Conservation (phyloP, 2,329 filamentous ascomycete species). For the Trichoderma simmonsii region DNA sequence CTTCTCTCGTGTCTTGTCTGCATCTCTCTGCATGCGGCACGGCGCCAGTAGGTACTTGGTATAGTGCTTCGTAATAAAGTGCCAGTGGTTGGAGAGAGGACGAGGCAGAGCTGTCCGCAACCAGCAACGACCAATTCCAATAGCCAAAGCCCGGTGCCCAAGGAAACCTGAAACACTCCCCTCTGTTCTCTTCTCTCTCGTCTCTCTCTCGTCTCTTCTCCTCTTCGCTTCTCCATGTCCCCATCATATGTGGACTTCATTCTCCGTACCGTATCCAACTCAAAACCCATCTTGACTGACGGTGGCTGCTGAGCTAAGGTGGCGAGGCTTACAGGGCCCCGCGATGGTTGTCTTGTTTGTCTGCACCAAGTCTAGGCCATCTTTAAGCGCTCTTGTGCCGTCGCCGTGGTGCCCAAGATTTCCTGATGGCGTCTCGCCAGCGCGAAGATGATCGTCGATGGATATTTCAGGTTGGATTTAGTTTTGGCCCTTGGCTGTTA, state of each 20-base stretch:
- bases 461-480: neutral
- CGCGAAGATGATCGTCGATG: constrained; percentile 5
- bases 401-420: neutral
- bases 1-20: neutral
- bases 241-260: neutral
- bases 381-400: neutral
- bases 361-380: neutral
- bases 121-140: neutral
- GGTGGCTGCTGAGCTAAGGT: constrained; percentile 16
- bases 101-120: neutral
- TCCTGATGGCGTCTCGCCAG: neutral
- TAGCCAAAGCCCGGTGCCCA: neutral
- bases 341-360: neutral
- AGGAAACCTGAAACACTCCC: neutral
- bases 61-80: neutral
- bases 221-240: neutral
- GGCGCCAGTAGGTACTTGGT: neutral
- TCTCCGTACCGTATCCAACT: neutral
- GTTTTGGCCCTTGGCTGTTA: neutral
- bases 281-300: neutral
- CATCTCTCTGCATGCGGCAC: constrained; percentile 9
- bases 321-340: constrained; percentile 1
- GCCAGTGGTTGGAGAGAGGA: neutral
- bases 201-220: neutral
- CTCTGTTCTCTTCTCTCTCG: neutral